A percentile compares a stretch with the other conserved stretches of the same genome.
phyloP scores from a whole-genome alignment of 2,329 filamentous ascomycete species.

The Clarireedia homoeocarpa region DNA sequence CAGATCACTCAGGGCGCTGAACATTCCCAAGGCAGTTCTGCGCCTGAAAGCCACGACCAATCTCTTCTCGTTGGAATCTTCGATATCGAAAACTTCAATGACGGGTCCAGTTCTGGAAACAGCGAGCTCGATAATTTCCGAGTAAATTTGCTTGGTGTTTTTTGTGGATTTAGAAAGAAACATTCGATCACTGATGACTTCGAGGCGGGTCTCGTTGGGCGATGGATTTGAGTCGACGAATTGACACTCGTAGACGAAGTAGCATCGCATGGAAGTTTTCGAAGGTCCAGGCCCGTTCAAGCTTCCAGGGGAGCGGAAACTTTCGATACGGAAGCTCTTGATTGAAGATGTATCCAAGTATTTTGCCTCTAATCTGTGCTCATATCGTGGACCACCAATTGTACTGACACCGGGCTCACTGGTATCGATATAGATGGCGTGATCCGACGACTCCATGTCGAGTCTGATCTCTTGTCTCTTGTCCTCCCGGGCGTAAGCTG shows the following conservation, averaged over 20 bases:
- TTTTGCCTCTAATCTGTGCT: conserved; percentile 88
- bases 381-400: conserved; percentile 77
- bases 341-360: conserved; percentile 75
- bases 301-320: conserved; percentile 83
- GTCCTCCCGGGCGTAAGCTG: conserved; percentile 86
- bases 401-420: conserved; percentile 79
- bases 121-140: conserved; percentile 82
- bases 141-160: conserved; percentile 94
- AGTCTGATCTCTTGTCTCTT: conserved; percentile 90
- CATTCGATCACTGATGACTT: conserved; percentile 84
- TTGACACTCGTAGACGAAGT: conserved; percentile 96
- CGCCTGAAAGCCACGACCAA: conserved; percentile 92
- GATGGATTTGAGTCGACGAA: conserved; percentile 71
- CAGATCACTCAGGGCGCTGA: conserved; percentile 88
- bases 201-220: conserved; percentile 76
- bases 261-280: conserved; percentile 84
- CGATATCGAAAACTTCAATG: conserved; percentile 96
- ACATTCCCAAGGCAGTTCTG: conserved; percentile 83
- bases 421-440: conserved; percentile 98
- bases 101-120: conserved; percentile 84
- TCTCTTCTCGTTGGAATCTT: conserved; percentile 84
- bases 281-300: conserved; percentile 58
- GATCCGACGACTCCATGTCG: conserved; percentile 89
- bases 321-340: conserved; percentile 84
- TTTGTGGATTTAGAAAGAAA: conserved; percentile 93